phyloP scores from a whole-genome alignment of 805 yeast species.

The Maudiozyma serrabonitensis region DNA sequence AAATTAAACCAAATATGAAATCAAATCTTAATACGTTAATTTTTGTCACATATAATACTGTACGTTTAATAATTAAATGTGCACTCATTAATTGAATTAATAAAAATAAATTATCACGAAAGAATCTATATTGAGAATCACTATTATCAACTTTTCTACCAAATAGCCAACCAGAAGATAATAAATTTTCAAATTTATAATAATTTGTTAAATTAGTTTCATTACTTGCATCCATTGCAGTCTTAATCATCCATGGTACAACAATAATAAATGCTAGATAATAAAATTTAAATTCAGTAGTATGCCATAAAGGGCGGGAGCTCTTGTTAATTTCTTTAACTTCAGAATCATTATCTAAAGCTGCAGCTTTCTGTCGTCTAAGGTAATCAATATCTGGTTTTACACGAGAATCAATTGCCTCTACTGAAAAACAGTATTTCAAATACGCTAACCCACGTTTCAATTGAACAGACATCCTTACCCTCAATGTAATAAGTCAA shows the following conservation, averaged over 20 bases:
- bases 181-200: constrained; percentile 45
- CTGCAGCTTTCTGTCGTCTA: not conserved
- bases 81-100: constrained; percentile 43
- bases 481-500: too few relatives aligned
- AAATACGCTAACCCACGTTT: constrained; percentile 3
- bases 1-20: constrained; percentile 56
- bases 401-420: constrained; percentile 22
- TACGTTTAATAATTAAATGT: constrained; percentile 46
- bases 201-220: constrained; percentile 64
- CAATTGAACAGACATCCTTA: not conserved
- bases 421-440: constrained; percentile 18
- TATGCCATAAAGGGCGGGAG: constrained; percentile 41
- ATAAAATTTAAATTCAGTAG: constrained; percentile 68
- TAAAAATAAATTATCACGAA: constrained; percentile 68
- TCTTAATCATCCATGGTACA: constrained; percentile 74
- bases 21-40: constrained; percentile 56
- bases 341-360: not conserved
- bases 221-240: constrained; percentile 74
- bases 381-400: constrained; percentile 12
- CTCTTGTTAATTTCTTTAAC: not conserved
- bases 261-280: constrained; percentile 50
- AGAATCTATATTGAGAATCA: constrained; percentile 80
- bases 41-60: constrained; percentile 14
- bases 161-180: constrained; percentile 80
- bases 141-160: constrained; percentile 90